A percentile compares a stretch with the other conserved stretches of the same genome.
Evolutionary conservation across 2,329 filamentous ascomycete genomes (phyloP).

Genomic region (Venturiaceae sp.): DNA sequence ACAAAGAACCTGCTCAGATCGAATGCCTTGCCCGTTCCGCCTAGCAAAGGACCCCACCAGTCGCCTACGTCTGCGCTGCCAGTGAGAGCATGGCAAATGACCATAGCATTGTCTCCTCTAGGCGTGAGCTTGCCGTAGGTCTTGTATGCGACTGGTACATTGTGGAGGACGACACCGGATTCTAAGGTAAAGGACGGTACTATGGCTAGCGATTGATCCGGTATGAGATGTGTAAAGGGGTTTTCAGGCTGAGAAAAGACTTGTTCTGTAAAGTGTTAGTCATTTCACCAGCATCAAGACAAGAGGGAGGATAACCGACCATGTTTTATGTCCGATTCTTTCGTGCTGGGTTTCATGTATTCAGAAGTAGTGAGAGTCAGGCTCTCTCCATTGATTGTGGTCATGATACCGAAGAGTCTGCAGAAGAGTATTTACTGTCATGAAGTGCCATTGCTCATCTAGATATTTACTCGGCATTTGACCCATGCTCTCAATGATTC

Average conservation of each 20-base stretch:
- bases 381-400: background rate
- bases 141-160: slow-evolving; percentile 60
- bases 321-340: background rate
- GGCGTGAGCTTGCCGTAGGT: slow-evolving; percentile 49
- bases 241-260: slow-evolving; percentile 70
- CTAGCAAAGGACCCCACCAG: slow-evolving; percentile 80
- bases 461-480: too few relatives aligned
- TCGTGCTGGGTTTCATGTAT: background rate
- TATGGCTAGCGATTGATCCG: slow-evolving; percentile 77
- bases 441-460: background rate
- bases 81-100: slow-evolving; percentile 75
- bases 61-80: slow-evolving; percentile 77
- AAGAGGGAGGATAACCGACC: background rate
- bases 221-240: slow-evolving; percentile 76
- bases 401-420: background rate
- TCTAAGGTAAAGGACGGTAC: slow-evolving; percentile 88
- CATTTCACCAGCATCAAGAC: background rate
- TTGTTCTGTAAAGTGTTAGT: slow-evolving; percentile 18
- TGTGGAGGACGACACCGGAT: slow-evolving; percentile 73
- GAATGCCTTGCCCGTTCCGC: slow-evolving; percentile 68
- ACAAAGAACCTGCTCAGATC: slow-evolving; percentile 78
- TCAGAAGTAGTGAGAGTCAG: background rate
- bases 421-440: background rate
- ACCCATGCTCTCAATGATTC: too few relatives aligned
- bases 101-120: slow-evolving; percentile 50